Evolutionary conservation across 2,329 filamentous ascomycete genomes (phyloP).

Genomic region (Calonectria montana): DNA sequence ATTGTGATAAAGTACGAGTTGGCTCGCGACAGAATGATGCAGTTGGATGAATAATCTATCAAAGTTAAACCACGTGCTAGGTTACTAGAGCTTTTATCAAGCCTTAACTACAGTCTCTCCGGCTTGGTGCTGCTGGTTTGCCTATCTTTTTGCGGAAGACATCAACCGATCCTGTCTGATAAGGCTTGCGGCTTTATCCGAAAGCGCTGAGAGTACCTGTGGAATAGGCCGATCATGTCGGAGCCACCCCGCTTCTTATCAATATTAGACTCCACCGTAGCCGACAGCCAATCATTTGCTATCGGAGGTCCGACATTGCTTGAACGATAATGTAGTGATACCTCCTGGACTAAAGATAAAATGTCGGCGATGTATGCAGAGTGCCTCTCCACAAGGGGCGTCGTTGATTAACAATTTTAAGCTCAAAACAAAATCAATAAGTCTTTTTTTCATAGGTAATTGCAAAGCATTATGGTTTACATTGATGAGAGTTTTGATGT

Average conservation of each 20-base stretch:
- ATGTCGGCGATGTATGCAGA: not conserved
- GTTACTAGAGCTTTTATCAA: not conserved
- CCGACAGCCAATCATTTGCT: not conserved
- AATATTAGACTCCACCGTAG: not conserved
- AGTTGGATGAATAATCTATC: no score
- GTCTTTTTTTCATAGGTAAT: not conserved
- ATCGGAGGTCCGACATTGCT: not conserved
- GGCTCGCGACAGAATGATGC: not conserved
- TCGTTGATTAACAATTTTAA: no score
- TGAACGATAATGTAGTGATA: not conserved
- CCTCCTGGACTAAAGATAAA: not conserved
- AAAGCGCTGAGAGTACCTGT: not conserved
- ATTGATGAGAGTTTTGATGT: not conserved
- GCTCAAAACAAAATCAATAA: no score
- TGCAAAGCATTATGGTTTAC: not conserved
- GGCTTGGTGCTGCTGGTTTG: not conserved
- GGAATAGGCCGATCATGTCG: not conserved
- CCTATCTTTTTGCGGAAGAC: not conserved
- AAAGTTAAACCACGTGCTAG: not conserved
- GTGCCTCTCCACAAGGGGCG: not conserved
- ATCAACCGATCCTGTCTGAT: not conserved
- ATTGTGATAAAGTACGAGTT: not conserved
- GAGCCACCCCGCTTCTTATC: conserved; percentile 4
- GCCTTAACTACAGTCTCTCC: no score
- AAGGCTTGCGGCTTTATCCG: not conserved